phyloP scores from a whole-genome alignment of 2,329 filamentous ascomycete genomes.

The Xylaria digitata region DNA sequence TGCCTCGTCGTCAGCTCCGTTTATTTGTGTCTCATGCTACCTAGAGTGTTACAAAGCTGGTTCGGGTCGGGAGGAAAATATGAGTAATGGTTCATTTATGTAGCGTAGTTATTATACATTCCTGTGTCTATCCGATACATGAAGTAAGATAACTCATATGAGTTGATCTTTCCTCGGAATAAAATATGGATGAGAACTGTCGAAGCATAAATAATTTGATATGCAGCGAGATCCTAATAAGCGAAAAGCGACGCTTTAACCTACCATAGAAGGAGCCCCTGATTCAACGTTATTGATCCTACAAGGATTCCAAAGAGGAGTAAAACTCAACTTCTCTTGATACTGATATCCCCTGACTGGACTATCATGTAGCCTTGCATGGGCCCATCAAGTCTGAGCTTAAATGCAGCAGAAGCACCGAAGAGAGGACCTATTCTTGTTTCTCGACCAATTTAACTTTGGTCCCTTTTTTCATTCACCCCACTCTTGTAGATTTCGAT shows the following conservation, averaged over 20 bases:
- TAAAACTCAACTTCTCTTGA: not conserved
- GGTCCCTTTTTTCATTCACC: not conserved
- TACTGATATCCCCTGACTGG: not conserved
- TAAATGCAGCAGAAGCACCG: not conserved
- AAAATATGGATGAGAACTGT: slow-evolving; percentile 14
- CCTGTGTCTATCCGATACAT: too few species aligned
- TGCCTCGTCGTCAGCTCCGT: too few species aligned
- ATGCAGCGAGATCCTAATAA: slow-evolving; percentile 6
- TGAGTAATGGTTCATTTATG: too few species aligned
- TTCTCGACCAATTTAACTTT: not conserved
- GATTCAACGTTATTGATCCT: slow-evolving; percentile 5
- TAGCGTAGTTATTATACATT: too few species aligned
- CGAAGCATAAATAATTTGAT: slow-evolving; percentile 2
- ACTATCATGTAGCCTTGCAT: slow-evolving; percentile 6
- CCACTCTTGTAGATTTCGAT: not conserved
- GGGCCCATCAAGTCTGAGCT: not conserved
- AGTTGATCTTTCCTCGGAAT: not conserved
- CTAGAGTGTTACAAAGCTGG: too few species aligned
- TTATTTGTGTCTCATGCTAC: too few species aligned
- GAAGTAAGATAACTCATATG: too few species aligned
- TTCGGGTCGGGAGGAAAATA: too few species aligned
- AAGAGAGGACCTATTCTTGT: not conserved
- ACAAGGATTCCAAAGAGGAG: not conserved
- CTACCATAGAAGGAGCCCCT: slow-evolving; percentile 21
- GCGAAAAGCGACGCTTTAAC: slow-evolving; percentile 6